phyloP scores from a whole-genome alignment of 441 rosid species.

The Populus hybrid region DNA sequence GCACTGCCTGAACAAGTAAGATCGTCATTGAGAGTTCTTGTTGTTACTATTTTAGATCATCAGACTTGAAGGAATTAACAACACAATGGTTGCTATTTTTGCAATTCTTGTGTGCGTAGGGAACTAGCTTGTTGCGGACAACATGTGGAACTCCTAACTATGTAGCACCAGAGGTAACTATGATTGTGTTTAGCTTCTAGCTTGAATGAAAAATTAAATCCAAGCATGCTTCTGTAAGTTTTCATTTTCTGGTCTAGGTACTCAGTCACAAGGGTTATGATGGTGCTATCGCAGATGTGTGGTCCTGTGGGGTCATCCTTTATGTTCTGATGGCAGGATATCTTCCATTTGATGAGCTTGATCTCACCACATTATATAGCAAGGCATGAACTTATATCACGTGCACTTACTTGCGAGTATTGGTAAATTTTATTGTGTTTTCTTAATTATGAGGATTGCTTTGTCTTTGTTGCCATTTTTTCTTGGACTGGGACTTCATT shows the following conservation, averaged over 20 bases:
- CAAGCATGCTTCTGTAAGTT: slow-evolving; percentile 6
- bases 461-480: neutral
- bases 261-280: slow-evolving; percentile 94
- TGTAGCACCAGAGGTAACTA: slow-evolving; percentile 92
- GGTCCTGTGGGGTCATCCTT: slow-evolving; percentile 95
- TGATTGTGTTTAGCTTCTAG: neutral
- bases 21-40: slow-evolving; percentile 3
- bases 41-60: neutral
- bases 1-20: slow-evolving; percentile 83
- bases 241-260: slow-evolving; percentile 49
- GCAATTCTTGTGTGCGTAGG: slow-evolving; percentile 43
- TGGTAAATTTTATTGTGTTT: neutral
- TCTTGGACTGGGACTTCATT: neutral
- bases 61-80: slow-evolving; percentile 12
- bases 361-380: slow-evolving; percentile 86
- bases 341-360: slow-evolving; percentile 98
- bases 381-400: slow-evolving; percentile 59
- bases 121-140: slow-evolving; percentile 77
- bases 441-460: neutral
- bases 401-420: slow-evolving; percentile 4
- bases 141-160: slow-evolving; percentile 97
- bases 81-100: slow-evolving; percentile 8
- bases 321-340: slow-evolving; percentile 90
- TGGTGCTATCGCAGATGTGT: slow-evolving; percentile 92
- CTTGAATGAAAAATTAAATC: neutral